Conservation (phyloP, 768 basidiomycete genomes). For the Hypholoma sublateritium region DNA sequence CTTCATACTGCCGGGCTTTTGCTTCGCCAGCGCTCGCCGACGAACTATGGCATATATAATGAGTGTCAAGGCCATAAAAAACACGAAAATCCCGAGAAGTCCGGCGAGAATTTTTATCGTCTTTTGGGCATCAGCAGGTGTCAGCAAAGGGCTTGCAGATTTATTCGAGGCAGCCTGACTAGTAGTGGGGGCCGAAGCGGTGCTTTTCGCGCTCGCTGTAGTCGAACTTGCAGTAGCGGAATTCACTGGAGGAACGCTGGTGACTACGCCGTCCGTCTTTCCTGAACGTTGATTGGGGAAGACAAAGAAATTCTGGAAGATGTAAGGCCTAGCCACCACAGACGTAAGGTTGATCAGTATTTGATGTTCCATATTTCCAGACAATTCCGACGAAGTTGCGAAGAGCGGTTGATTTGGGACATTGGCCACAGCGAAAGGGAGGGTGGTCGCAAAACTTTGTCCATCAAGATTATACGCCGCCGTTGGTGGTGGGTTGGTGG, state of each 20-base stretch:
- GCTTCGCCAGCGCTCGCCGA: constrained; percentile 4
- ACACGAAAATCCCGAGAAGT: constrained; percentile 23
- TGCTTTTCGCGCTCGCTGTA: background rate
- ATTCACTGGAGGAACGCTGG: background rate
- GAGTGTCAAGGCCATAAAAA: constrained; percentile 15
- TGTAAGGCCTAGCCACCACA: constrained; percentile 34
- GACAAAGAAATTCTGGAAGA: constrained; percentile 39
- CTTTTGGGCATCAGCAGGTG: background rate
- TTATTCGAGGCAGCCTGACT: background rate
- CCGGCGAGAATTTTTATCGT: constrained; percentile 24
- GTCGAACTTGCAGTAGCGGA: background rate
- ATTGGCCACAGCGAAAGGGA: constrained; percentile 31
- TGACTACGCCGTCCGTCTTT: constrained; percentile 13
- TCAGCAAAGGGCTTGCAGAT: background rate
- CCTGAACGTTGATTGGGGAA: constrained; percentile 19
- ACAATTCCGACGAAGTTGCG: constrained; percentile 23
- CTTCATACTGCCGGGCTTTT: background rate
- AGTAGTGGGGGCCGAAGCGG: background rate
- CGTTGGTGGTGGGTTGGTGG: constrained; percentile 32
- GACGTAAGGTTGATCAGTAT: constrained; percentile 38
- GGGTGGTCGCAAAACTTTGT: constrained; percentile 28
- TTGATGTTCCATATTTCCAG: constrained; percentile 27
- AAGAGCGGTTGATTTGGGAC: constrained; percentile 45
- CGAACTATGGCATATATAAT: constrained; percentile 10
- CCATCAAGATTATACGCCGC: constrained; percentile 41